Base-by-base conservation (phyloP, 176 grass and related monocot species). In the Ananas comosus region DNA sequence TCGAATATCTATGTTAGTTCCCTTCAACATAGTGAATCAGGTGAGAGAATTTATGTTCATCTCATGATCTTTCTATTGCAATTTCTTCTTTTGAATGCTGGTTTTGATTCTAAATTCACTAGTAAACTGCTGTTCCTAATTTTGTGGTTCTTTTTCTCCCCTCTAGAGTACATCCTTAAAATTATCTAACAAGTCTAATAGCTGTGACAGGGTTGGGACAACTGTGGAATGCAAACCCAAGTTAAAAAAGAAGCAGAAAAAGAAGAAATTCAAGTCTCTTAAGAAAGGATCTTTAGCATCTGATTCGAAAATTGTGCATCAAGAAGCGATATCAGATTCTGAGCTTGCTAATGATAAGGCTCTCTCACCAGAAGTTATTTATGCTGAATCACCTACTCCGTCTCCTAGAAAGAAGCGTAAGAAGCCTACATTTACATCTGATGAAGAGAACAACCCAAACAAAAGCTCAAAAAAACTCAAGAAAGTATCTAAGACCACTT, bases 191-290 rank as follows among this genome's bases (percentile, higher is more conserved):
- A 22, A 61, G 21, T 61, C 13, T 19, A 18, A 18, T 61, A 61
- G 56, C 56, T 61, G 16, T 61, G 16, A 9, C 56, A 61, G 56
- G 56, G 21, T 9, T 7, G 21, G 17, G 5, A 2, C 56, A 21
- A 16, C 56, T 22, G 56, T 61, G 7, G 56, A 80, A 51, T 66
- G 24, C 48, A 99, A 85, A 85, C 9, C 79, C 11, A 93, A 91
- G 78, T 82, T 72, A 23, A 99, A 83, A 81, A 99, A 90, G 77
- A 97, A 88, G 48, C 74, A 71, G 75, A 93, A 90, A 67, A 90
- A 91, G 69, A 71, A 86, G 24, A 99, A 91, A 70, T 93, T 99
- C 67, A 93, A 93, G 79, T 99, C 94, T 25, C 65, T 88, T 28
- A 90, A 93, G 75, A 99, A 83, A 79, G 84, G 76, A 29, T 83